Conservation (phyloP, 228 moss, liverwort and hornwort genomes). For the Sphagnum fallax region DNA sequence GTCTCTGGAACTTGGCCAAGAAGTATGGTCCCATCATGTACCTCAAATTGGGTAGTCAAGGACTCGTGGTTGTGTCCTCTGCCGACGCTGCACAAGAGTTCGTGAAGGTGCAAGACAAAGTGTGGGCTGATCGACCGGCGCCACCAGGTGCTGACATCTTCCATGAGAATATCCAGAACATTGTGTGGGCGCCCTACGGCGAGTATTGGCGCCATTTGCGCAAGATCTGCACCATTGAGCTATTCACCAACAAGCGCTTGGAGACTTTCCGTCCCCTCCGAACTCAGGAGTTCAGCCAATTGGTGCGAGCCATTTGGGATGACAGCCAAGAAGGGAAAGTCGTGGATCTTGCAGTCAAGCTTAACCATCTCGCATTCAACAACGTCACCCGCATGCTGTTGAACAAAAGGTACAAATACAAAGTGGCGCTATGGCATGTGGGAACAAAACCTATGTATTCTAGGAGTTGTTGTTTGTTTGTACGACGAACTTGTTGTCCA, state of each 20-base stretch:
- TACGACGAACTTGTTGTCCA: too few species aligned
- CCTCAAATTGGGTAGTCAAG: neutral
- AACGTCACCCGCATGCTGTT: slow-evolving; percentile 1
- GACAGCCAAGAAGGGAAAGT: neutral
- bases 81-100: slow-evolving; percentile 2
- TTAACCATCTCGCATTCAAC: neutral
- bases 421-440: too few species aligned
- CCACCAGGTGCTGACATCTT: neutral
- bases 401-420: neutral
- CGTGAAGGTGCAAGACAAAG: slow-evolving; percentile 1
- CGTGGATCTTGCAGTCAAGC: neutral
- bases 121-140: neutral
- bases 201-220: neutral
- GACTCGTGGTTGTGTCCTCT: neutral
- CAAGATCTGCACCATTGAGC: slow-evolving; percentile 4
- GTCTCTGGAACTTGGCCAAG: neutral
- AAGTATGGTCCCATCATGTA: slow-evolving; percentile 1
- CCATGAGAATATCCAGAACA: neutral
- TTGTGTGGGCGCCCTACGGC: slow-evolving; percentile 1
- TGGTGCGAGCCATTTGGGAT: neutral
- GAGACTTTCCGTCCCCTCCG: neutral
- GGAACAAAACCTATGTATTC: too few species aligned
- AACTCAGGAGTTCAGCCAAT: neutral
- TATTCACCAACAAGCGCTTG: slow-evolving; percentile 1
- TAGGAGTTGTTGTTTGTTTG: too few species aligned